These are phyloP conservation scores for Castanospermum australe DNA, from an alignment of 306 rosid species.

Conservation along the genomic window DNA sequence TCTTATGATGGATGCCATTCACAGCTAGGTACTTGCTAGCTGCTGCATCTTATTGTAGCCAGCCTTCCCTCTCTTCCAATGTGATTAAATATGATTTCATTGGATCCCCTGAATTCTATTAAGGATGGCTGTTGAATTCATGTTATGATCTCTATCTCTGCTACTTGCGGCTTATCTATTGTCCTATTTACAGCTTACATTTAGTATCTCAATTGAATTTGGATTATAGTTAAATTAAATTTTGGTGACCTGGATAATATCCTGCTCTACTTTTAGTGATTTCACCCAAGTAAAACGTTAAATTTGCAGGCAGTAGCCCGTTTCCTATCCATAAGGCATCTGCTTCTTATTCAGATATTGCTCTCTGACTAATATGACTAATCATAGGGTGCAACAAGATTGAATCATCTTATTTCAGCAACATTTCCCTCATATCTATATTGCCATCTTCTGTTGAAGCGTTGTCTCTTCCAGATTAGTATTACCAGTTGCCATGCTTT, in stretches of 20 bases:
- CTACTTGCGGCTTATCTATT: not conserved
- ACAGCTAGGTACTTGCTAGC: not conserved
- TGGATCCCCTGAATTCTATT: slow-evolving; percentile 15
- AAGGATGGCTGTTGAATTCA: not conserved
- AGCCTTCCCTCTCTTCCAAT: slow-evolving; percentile 2
- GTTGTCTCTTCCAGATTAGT: not conserved
- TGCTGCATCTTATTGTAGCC: slow-evolving; percentile 16
- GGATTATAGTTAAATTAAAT: not conserved
- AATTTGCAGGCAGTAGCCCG: slow-evolving; percentile 4
- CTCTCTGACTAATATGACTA: slow-evolving; percentile 7
- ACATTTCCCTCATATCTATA: not conserved
- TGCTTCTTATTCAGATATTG: not conserved
- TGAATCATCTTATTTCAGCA: not conserved
- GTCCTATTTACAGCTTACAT: not conserved
- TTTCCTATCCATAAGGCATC: not conserved
- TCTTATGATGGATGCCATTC: slow-evolving; percentile 14
- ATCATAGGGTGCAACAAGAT: not conserved
- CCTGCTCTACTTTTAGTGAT: not conserved
- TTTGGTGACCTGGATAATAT: not conserved
- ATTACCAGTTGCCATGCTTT: not conserved
- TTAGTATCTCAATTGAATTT: not conserved
- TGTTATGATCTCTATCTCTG: not conserved
- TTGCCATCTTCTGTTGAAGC: not conserved
- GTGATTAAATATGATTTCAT: not conserved
- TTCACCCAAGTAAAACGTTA: slow-evolving; percentile 3